Conservation (phyloP, 371 early-diverging fungal genomes). For the Zancudomyces culisetae region DNA sequence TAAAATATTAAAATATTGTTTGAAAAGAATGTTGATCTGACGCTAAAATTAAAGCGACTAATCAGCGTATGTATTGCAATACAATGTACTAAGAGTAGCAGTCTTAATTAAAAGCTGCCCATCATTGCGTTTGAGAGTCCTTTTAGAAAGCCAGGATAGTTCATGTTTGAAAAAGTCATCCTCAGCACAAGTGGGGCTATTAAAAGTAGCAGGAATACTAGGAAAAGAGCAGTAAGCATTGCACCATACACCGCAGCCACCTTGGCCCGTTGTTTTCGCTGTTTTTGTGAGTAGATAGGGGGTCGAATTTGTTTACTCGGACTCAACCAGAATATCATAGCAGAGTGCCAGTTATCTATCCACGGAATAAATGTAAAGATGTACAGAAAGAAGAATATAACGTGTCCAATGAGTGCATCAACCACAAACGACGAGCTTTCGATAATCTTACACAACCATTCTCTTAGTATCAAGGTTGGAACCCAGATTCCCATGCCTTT, state of each 20-base stretch:
- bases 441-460: slow-evolving; percentile 65
- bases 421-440: slow-evolving; percentile 68
- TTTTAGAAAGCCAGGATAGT: neutral
- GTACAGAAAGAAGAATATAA: slow-evolving; percentile 48
- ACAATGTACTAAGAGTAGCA: too few species aligned
- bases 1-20: too few species aligned
- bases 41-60: too few species aligned
- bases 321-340: slow-evolving; percentile 67
- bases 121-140: neutral
- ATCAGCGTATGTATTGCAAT: too few species aligned
- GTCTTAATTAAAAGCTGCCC: neutral
- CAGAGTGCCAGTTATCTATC: slow-evolving; percentile 58
- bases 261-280: slow-evolving; percentile 33
- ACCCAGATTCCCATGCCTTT: slow-evolving; percentile 51
- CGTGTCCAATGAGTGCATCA: slow-evolving; percentile 55
- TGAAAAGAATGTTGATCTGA: too few species aligned
- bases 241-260: slow-evolving; percentile 45
- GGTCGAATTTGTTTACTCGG: slow-evolving; percentile 58
- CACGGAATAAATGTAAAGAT: slow-evolving; percentile 51
- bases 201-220: slow-evolving; percentile 33
- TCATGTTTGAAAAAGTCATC: neutral
- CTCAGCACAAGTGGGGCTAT: slow-evolving; percentile 23
- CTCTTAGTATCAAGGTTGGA: slow-evolving; percentile 49
- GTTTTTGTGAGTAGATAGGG: slow-evolving; percentile 53
- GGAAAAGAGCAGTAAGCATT: slow-evolving; percentile 38